Conservation (phyloP, 805 yeast genomes). For the Hagleromyces aurorensis region DNA sequence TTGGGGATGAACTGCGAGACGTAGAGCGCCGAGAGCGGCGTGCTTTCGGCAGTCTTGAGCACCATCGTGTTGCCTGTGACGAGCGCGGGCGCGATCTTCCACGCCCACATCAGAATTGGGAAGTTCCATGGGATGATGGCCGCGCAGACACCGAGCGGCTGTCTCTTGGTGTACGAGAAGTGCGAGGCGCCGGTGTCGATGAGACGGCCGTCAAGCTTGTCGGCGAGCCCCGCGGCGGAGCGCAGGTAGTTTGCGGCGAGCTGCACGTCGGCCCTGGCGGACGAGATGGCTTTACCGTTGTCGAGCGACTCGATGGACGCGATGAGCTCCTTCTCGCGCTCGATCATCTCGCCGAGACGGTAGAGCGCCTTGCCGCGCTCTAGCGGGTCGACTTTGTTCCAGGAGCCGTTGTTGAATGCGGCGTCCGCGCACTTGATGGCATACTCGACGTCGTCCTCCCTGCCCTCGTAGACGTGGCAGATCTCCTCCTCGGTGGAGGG, state of each 20-base stretch:
- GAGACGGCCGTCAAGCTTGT: slow-evolving; percentile 52
- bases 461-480: slow-evolving; percentile 57
- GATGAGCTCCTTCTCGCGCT: slow-evolving; percentile 61
- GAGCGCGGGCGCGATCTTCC: slow-evolving; percentile 83
- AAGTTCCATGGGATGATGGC: slow-evolving; percentile 92
- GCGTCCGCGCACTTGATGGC: slow-evolving; percentile 82
- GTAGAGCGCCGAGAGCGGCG: slow-evolving; percentile 74
- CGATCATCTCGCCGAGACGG: slow-evolving; percentile 74
- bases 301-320: slow-evolving; percentile 83
- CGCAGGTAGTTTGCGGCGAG: slow-evolving; percentile 64
- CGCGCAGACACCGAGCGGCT: slow-evolving; percentile 85
- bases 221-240: slow-evolving; percentile 80
- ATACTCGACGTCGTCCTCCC: slow-evolving; percentile 63
- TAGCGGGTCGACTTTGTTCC: slow-evolving; percentile 66
- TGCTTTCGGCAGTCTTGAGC: slow-evolving; percentile 80
- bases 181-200: slow-evolving; percentile 57
- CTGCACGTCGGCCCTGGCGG: slow-evolving; percentile 70
- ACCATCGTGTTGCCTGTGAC: slow-evolving; percentile 82
- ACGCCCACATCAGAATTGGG: slow-evolving; percentile 80
- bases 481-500: slow-evolving; percentile 69
- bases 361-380: slow-evolving; percentile 52
- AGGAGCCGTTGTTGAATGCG: slow-evolving; percentile 57
- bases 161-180: slow-evolving; percentile 61
- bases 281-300: slow-evolving; percentile 75
- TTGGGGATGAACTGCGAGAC: slow-evolving; percentile 56